Evolutionary conservation across 768 basidiomycete species (phyloP).

Genomic region (Pulveroboletus sp.): DNA sequence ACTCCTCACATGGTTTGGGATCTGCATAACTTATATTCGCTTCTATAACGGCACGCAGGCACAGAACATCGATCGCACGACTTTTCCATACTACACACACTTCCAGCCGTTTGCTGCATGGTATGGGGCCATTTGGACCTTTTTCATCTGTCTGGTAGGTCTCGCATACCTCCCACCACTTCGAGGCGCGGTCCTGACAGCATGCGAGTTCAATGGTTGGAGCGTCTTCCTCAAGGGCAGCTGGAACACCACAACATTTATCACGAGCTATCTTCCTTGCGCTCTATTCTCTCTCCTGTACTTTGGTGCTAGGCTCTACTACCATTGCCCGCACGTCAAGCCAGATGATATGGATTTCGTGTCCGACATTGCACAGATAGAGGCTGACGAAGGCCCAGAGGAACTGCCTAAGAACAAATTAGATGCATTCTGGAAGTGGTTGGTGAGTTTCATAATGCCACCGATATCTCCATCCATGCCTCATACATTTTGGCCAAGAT

Average conservation of each 20-base stretch:
- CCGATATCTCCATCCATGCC: not conserved
- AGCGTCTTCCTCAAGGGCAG: slow-evolving; percentile 48
- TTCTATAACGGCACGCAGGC: slow-evolving; percentile 80
- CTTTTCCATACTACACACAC: slow-evolving; percentile 63
- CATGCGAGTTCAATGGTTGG: slow-evolving; percentile 45
- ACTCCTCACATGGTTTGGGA: slow-evolving; percentile 81
- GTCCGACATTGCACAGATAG: slow-evolving; percentile 63
- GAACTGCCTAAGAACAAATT: slow-evolving; percentile 61
- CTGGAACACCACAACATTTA: slow-evolving; percentile 63
- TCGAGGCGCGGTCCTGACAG: slow-evolving; percentile 28
- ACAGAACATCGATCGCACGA: slow-evolving; percentile 71
- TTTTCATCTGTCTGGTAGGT: slow-evolving; percentile 62
- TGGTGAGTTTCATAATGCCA: slow-evolving; percentile 46
- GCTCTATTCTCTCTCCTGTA: slow-evolving; percentile 76
- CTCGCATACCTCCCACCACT: not conserved
- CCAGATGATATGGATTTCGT: slow-evolving; percentile 83
- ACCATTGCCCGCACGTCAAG: slow-evolving; percentile 19
- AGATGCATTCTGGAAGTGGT: slow-evolving; percentile 75
- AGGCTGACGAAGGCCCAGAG: slow-evolving; percentile 68
- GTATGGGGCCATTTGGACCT: slow-evolving; percentile 33
- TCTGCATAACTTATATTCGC: slow-evolving; percentile 71
- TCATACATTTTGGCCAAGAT: slow-evolving; percentile 16
- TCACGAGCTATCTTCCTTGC: slow-evolving; percentile 79
- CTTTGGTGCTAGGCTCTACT: slow-evolving; percentile 48
- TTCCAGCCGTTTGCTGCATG: slow-evolving; percentile 76